Percentiles rank a stretch among this genome's conserved stretches.
Conservation (phyloP, 352 stramenopile species). For the Phytophthora nicotianae region DNA sequence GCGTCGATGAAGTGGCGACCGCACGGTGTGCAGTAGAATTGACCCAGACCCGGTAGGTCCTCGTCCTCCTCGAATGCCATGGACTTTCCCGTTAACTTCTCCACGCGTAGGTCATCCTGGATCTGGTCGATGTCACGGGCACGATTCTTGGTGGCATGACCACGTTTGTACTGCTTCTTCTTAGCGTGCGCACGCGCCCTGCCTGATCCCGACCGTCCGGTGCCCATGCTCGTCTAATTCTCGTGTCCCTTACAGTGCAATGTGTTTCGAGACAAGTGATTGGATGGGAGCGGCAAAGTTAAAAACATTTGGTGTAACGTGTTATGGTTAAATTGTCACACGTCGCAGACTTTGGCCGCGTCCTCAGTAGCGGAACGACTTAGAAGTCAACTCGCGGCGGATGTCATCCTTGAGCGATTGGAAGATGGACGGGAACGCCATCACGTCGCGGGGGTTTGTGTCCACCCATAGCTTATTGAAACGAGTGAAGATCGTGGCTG, state of each 20-base stretch:
- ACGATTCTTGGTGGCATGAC: slow-evolving; percentile 83
- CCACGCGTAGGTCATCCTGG: slow-evolving; percentile 80
- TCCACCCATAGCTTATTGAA: slow-evolving; percentile 88
- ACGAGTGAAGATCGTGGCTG: slow-evolving; percentile 77
- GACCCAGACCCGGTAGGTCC: slow-evolving; percentile 82
- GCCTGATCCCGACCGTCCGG: slow-evolving; percentile 48
- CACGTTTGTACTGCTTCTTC: slow-evolving; percentile 89
- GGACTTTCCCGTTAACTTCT: slow-evolving; percentile 60
- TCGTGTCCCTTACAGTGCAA: slow-evolving; percentile 8
- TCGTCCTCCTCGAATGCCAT: slow-evolving; percentile 84
- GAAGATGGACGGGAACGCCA: slow-evolving; percentile 87
- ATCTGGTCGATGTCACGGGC: slow-evolving; percentile 87
- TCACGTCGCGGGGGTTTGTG: slow-evolving; percentile 81
- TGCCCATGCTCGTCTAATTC: slow-evolving; percentile 25
- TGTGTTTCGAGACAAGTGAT: slow-evolving; percentile 25
- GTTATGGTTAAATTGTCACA: slow-evolving; percentile 27
- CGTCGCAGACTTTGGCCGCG: slow-evolving; percentile 21
- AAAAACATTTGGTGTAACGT: slow-evolving; percentile 11
- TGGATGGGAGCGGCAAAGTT: slow-evolving; percentile 30
- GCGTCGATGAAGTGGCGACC: slow-evolving; percentile 86
- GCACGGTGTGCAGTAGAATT: slow-evolving; percentile 90
- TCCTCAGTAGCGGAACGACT: slow-evolving; percentile 79
- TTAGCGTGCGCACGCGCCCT: slow-evolving; percentile 80
- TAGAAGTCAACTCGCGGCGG: slow-evolving; percentile 53
- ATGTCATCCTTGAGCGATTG: slow-evolving; percentile 78